Evolutionary conservation across 345 rosid genomes (phyloP), one percentile per base, ranked within the genome.

Genomic region (Pistacia integerrima): DNA sequence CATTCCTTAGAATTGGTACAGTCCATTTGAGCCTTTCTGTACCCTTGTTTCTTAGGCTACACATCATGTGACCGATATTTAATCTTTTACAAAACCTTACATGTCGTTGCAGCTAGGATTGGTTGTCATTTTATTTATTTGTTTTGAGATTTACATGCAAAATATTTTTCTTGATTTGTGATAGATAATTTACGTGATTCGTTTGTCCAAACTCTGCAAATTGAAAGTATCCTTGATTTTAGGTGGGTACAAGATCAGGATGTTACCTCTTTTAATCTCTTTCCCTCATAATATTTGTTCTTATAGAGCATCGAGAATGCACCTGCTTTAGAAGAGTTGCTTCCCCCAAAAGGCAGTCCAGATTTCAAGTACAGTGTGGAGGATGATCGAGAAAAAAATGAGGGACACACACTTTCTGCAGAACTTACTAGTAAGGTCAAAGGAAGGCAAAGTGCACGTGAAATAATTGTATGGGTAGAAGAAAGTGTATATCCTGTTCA

Each of bases 291-390:
- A 58, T 67, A 35, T 80, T 62, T 83, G 17, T 78, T 62, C 46
- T 67, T 74, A 12, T 77, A 97, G 99, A 97, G 97, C 86, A 84
- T 97, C 77, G 97, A 94, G 87, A 91, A 85, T 86, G 92, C 97
- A 28, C 90, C 90, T 79, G 90, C 85, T 74, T 82, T 97, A 76
- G 98, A 92, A 84, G 97, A 90, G 82, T 78, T 97, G 85, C 93
- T 97, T 78, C 99, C 99, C 5, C 88, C 97, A 66, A 97, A 90
- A 84, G 91, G 90, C 61, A 80, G 78, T 80, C 90, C 97, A 67
- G 86, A 85, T 84, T 97, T 89, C 84, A 87, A 73, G 67, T 97
- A 92, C 83, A 73, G 83, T 68, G 62, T 71, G 22, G 92, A 88
- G 71, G 95, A 88, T 74, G 97, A 86, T 76, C 83, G 71, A 72